Base-by-base conservation (phyloP, 75 land plant genomes). In the Cupressus sempervirens region DNA sequence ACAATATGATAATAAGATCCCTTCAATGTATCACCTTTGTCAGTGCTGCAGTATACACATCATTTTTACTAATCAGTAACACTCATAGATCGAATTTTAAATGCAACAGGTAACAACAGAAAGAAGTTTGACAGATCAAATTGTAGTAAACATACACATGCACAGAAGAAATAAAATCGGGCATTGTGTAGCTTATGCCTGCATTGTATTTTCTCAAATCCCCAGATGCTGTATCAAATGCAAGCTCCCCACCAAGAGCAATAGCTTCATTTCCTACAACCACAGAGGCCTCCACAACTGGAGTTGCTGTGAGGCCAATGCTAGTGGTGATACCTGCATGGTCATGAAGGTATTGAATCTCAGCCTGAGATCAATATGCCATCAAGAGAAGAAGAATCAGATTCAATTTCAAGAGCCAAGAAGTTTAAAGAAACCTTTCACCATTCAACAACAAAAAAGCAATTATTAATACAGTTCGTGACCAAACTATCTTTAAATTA, bases 21-120 rank as follows among this genome's bases (percentile, higher is more conserved):
- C 83, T 92, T 94, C 58, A 94, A 30, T 0, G 91, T 88, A 80
- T 92, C 88, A 30, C 94, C 95, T 87, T 88, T 91, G 80, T 94
- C 93, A 18, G 89, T 58, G 72, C 95, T 93, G 34, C 75, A 40
- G 56, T 1, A 29, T 29, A 82, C 36, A 74, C 41, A 43, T 43
- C 3, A 45, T 40, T 41, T 3, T 50, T 23, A 50, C 41, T 34
- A 38, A 65, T 86, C 41, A 86, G 46, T 43, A 18, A 54, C 11
- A 79, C 36, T 53, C 29, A 32, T 4, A 23, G 43, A 56, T 67
- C 34, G 41, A 65, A 83, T 11, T 45, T 32, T 15, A 41, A 14
- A 26, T 36, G 15, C 43, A 80, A 36, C 10, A 4, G 48, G 38
- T 23, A 80, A 41, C 82, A 30, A 46, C 34, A 80, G 34, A 11